Percentiles rank a stretch among this genome's conserved stretches.
phyloP scores from a whole-genome alignment of 805 yeast species.

The Wickerhamomyces rabaulensis region DNA sequence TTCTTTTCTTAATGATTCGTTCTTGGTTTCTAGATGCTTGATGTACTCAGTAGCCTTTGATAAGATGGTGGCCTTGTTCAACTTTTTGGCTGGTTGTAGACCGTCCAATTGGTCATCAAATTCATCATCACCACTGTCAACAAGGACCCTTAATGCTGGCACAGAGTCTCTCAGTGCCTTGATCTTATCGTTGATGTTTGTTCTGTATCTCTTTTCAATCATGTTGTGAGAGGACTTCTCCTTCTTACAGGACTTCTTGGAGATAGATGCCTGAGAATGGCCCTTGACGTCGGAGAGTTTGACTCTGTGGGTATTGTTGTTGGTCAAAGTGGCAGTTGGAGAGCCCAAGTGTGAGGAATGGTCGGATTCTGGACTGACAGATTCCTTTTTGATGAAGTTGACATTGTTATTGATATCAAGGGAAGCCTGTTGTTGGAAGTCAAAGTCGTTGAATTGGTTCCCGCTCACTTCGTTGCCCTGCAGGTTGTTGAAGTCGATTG shows the following conservation, averaged over 20 bases:
- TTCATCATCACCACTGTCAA: conserved; percentile 45
- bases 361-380: conserved; percentile 9
- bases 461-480: conserved; percentile 1
- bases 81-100: conserved; percentile 66
- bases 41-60: conserved; percentile 77
- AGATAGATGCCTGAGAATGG: conserved; percentile 15
- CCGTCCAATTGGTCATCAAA: conserved; percentile 65
- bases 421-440: not conserved
- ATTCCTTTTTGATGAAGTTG: conserved; percentile 5
- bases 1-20: conserved; percentile 42
- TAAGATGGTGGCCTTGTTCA: conserved; percentile 73
- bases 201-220: conserved; percentile 68
- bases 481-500: not conserved
- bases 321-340: conserved; percentile 6
- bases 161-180: conserved; percentile 59
- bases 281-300: conserved; percentile 22
- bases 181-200: conserved; percentile 67
- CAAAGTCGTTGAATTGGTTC: not conserved
- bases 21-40: conserved; percentile 62
- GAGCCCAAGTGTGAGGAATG: conserved; percentile 13
- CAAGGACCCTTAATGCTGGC: conserved; percentile 49
- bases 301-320: conserved; percentile 5
- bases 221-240: conserved; percentile 62
- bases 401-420: not conserved
- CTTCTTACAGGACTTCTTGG: conserved; percentile 29